phyloP scores from a whole-genome alignment of 257 asterid genomes.

The Prunella vulgaris region DNA sequence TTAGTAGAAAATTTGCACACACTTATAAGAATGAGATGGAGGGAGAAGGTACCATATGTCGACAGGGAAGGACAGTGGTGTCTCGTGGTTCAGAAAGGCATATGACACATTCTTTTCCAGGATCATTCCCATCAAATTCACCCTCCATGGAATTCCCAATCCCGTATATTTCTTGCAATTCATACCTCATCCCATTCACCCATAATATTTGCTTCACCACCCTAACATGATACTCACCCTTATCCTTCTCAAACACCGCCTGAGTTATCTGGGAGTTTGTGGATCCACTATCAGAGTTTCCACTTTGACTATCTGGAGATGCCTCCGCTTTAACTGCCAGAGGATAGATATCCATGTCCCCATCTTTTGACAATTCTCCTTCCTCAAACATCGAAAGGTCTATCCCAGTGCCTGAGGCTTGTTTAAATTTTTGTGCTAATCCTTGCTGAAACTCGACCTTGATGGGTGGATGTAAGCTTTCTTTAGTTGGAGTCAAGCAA shows the following conservation, averaged over 20 bases:
- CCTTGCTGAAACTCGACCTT: constrained; percentile 70
- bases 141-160: constrained; percentile 77
- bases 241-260: constrained; percentile 81
- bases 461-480: constrained; percentile 58
- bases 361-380: constrained; percentile 54
- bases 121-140: constrained; percentile 70
- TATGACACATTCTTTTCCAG: constrained; percentile 93
- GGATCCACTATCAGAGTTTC: constrained; percentile 39
- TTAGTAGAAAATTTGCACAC: not conserved
- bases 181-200: constrained; percentile 90
- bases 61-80: constrained; percentile 95
- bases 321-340: constrained; percentile 90
- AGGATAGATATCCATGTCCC: constrained; percentile 64
- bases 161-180: constrained; percentile 86
- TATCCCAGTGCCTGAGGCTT: constrained; percentile 84
- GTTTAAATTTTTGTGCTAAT: constrained; percentile 78
- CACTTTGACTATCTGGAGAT: constrained; percentile 32
- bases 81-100: constrained; percentile 97
- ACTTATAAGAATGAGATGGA: constrained; percentile 5
- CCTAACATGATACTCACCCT: constrained; percentile 71
- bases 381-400: constrained; percentile 65
- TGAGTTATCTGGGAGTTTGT: constrained; percentile 84
- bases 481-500: constrained; percentile 62
- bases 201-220: constrained; percentile 92
- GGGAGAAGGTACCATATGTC: constrained; percentile 72